Evolutionary conservation across 345 rosid genomes (phyloP), one percentile per base, ranked within the genome.

Genomic region (Syzygium grande): DNA sequence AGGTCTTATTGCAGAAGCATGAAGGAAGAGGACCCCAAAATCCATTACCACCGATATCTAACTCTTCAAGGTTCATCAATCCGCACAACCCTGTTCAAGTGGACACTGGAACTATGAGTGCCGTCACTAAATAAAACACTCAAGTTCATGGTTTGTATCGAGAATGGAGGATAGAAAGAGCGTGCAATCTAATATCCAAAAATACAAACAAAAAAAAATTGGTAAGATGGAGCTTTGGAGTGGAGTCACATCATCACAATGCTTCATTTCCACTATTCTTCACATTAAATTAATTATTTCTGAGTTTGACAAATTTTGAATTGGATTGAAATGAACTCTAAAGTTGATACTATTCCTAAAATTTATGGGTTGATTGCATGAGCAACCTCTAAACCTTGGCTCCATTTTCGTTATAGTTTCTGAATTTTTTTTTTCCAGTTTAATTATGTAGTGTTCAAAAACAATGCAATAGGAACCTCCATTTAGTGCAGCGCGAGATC

Each of bases 11-110:
- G 63, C 11, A 11, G 22, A 88, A 73, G 52, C 87, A 85, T 7
- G 87, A n/a, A 5, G 85, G 85, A 52, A 85, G 84, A 23, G 34
- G 34, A 27, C 89, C 84, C 2, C 9, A 4, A 14, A 88, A 85
- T 5, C 10, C 8, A 78, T 85, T 88, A 5, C 0, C 0, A n/a
- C n/a, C 7, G 17, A 68, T 49, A 54, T 85, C 49, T 27, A 88
- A 51, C 84, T 21, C 86, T 43, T 88, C 87, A 29, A 88, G 89
- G 16, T 54, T 77, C 55, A 19, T 43, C 63, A 84, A 51, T 38
- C n/a, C 8, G 52, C 88, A 80, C 34, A 87, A 87, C 13, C 85
- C 88, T 55, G 11, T 29, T 63, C 11, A 63, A 63, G 22, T 63
- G 41, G 41, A 29, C 41, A 59, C 0, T 13, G 34, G 4, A 61